A percentile compares a stretch with the other conserved stretches of the same genome.
phyloP scores from a whole-genome alignment of 495 filamentous ascomycete genomes.

The Aspergillus sclerotioniger region DNA sequence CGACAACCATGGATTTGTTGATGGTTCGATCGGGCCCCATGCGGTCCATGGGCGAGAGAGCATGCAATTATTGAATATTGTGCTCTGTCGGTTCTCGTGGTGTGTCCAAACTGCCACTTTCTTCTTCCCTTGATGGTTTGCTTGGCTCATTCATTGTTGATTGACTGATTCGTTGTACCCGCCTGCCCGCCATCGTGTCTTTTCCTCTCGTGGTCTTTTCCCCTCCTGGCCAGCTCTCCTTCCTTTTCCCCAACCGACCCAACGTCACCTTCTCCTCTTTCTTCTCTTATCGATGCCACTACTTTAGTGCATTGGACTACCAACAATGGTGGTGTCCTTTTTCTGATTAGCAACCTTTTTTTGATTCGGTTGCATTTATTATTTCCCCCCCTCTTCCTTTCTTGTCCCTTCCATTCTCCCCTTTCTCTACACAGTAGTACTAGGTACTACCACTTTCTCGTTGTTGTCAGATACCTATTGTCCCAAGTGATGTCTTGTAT shows the following conservation, averaged over 20 bases:
- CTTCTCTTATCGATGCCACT: conserved; percentile 1
- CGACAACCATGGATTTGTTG: conserved; percentile 13
- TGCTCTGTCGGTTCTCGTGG: background rate
- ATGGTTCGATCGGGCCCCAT: conserved; percentile 3
- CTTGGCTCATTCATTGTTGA: too few species aligned
- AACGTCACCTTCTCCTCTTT: conserved; percentile 6
- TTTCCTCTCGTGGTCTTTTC: conserved; percentile 4
- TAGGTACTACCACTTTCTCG: too few species aligned
- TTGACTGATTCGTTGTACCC: too few species aligned
- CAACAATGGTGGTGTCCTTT: background rate
- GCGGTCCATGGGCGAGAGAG: background rate
- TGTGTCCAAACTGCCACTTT: too few species aligned
- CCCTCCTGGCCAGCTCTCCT: background rate
- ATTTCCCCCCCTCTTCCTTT: background rate
- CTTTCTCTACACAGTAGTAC: background rate
- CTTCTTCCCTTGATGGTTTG: too few species aligned
- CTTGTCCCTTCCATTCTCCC: background rate
- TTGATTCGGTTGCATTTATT: background rate
- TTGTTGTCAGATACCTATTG: too few species aligned
- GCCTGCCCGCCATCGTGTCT: too few species aligned
- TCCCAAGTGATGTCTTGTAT: too few species aligned
- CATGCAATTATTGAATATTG: background rate
- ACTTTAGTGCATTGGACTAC: background rate
- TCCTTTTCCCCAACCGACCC: background rate
- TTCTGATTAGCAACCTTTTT: background rate